phyloP scores from a whole-genome alignment of 108 stramenopile species.

The Skeletonema potamos region DNA sequence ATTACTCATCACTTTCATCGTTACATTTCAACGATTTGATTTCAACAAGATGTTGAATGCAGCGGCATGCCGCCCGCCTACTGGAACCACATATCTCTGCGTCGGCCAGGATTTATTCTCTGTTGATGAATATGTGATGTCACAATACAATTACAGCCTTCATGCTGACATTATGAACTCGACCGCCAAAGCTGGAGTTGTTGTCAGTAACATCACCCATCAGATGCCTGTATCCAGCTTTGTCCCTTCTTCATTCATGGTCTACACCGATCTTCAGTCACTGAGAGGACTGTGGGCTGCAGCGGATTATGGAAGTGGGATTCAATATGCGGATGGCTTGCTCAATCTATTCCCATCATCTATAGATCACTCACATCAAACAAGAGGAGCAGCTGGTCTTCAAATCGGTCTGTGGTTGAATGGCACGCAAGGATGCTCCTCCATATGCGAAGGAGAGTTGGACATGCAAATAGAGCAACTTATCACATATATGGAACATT shows the following conservation, averaged over 20 bases:
- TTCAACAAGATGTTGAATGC: background rate
- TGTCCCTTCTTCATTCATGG: conserved; percentile 71
- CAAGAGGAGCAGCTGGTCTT: conserved; percentile 13
- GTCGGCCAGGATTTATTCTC: conserved; percentile 77
- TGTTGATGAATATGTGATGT: conserved; percentile 67
- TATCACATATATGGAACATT: conserved; percentile 42
- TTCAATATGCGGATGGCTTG: conserved; percentile 69
- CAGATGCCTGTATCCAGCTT: conserved; percentile 28
- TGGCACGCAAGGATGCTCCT: conserved; percentile 69
- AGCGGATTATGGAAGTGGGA: conserved; percentile 77
- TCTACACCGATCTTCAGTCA: conserved; percentile 74
- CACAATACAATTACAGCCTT: conserved; percentile 74
- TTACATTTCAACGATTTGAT: too few relatives aligned
- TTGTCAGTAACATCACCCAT: background rate
- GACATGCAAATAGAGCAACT: conserved; percentile 58
- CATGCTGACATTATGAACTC: conserved; percentile 35
- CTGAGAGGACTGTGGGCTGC: conserved; percentile 65
- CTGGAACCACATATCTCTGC: conserved; percentile 47
- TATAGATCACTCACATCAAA: background rate
- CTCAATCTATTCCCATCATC: conserved; percentile 35
- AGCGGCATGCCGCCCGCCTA: conserved; percentile 60
- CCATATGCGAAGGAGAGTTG: conserved; percentile 56
- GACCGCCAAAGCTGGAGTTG: background rate
- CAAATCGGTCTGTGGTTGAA: conserved; percentile 86
- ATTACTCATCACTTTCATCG: too few relatives aligned